phyloP scores from a whole-genome alignment of 2,329 filamentous ascomycete species.

The Botrytis porri region DNA sequence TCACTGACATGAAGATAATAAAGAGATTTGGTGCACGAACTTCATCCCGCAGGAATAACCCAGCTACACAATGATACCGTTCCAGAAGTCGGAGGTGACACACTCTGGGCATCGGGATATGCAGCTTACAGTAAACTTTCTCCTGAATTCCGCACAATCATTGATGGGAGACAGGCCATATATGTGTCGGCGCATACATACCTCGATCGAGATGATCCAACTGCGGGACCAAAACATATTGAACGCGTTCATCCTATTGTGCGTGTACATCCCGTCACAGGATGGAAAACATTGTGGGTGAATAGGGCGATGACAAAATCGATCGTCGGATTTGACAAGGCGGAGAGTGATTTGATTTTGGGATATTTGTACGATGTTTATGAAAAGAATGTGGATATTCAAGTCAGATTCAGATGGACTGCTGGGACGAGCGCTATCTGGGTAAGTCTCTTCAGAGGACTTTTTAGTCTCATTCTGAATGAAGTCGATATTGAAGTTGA shows the following conservation, averaged over 20 bases:
- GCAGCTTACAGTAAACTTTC: constrained; percentile 71
- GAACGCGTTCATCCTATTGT: constrained; percentile 68
- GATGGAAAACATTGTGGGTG: constrained; percentile 72
- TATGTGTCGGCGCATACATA: constrained; percentile 66
- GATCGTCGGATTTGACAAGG: constrained; percentile 67
- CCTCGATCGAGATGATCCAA: constrained; percentile 60
- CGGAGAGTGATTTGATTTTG: constrained; percentile 66
- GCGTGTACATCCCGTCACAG: constrained; percentile 67
- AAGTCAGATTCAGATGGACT: constrained; percentile 70
- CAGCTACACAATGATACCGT: constrained; percentile 69
- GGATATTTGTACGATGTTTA: constrained; percentile 66
- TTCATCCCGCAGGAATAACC: constrained; percentile 67
- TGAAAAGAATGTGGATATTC: constrained; percentile 66
- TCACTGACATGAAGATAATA: not conserved
- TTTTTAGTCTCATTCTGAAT: not conserved
- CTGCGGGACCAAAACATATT: constrained; percentile 61
- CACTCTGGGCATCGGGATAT: constrained; percentile 70
- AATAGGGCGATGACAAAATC: constrained; percentile 66
- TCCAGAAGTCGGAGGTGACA: constrained; percentile 59
- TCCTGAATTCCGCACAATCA: constrained; percentile 65
- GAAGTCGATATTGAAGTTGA: not conserved
- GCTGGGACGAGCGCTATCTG: constrained; percentile 64
- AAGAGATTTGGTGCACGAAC: constrained; percentile 65
- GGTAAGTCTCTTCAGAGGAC: constrained; percentile 33
- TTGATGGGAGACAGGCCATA: constrained; percentile 64